Percentiles rank a stretch among this genome's conserved stretches.
These are phyloP conservation scores for Pontederia crassipes DNA, from an alignment of 176 grass and related monocot species.

Conservation along the genomic window DNA sequence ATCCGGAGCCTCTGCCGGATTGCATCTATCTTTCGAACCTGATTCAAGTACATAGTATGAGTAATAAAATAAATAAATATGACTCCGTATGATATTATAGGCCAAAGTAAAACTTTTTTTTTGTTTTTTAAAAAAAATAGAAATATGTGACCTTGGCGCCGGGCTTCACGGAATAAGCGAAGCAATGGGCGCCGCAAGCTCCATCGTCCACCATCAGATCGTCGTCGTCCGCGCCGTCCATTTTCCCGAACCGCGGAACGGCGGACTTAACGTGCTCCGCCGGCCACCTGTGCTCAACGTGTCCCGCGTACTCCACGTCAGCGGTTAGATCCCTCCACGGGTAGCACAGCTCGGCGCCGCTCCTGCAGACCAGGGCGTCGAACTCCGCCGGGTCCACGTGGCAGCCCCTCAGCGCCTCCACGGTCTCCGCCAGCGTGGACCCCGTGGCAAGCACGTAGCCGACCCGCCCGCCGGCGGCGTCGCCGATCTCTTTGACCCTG, in stretches of 20 bases:
- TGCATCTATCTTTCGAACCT: constrained; percentile 64
- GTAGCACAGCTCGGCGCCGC: constrained; percentile 83
- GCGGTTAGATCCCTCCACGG: constrained; percentile 48
- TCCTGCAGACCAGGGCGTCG: constrained; percentile 74
- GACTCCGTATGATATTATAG: neutral
- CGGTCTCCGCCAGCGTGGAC: constrained; percentile 38
- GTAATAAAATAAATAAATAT: neutral
- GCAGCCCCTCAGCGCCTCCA: constrained; percentile 32
- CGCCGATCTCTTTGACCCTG: constrained; percentile 14
- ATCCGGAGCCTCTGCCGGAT: constrained; percentile 67
- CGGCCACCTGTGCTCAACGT: constrained; percentile 79
- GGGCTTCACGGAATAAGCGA: constrained; percentile 34
- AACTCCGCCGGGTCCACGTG: constrained; percentile 39
- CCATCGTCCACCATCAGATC: constrained; percentile 30
- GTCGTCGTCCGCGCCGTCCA: constrained; percentile 38
- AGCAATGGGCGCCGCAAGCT: constrained; percentile 45
- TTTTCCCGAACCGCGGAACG: constrained; percentile 44
- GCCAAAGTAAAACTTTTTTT: neutral
- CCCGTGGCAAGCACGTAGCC: constrained; percentile 65
- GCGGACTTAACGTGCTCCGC: constrained; percentile 39
- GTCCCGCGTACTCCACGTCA: constrained; percentile 53
- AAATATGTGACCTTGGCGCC: constrained; percentile 27
- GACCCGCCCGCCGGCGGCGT: constrained; percentile 18
- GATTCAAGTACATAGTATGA: neutral
- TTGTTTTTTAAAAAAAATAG: neutral